Evolutionary conservation across 129 eudicot genomes (phyloP), one percentile per base, ranked within the genome.

Genomic region (Logfia minima): DNA sequence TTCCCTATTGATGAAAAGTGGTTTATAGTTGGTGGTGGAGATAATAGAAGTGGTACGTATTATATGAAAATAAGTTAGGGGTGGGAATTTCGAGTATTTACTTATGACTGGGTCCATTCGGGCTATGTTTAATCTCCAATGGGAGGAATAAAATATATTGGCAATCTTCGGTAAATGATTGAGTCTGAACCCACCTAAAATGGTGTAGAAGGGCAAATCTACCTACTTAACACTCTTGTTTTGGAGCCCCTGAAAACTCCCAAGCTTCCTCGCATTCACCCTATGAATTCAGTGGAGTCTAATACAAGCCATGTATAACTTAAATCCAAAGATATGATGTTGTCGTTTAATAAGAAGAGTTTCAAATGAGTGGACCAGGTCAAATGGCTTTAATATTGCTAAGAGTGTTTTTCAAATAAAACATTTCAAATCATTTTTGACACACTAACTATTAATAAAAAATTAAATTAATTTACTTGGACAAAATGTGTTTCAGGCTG

Each of bases 21-120:
- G 96, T 94, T 78, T 71, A 91, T 91, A 39, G 96, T 94, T 87
- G 98, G 98, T 73, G 98, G 98, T 77, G 98, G 98, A 72, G 98
- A 94, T 91, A 91, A 92, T 35, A 91, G 76, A 86, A 91, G 87
- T 70, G 97, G 98, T 91, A 81, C 7, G 71, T 14, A 21, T 59
- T 24, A 68, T 41, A 68, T 31, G 5, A 81, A 58, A 19, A 28
- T 66, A 31, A 17, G 48, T 1, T 34, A 32, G 21, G 24, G 68
- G 68, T 63, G 68, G 67, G 35, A 63, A 24, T 63, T 14, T 26
- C 35, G n/a, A 24, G 16, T 34, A 63, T 28, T 28, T 23, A 28
- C 39, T 63, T 24, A 63, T 14, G 35, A 63, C 28, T 63, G 34
- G 68, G 48, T 8, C 3, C 48, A 39, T 39, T 39, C 39, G 0